Evolutionary conservation across 345 rosid species (phyloP), one percentile per base, ranked within the genome.

Genomic region (Camelina neglecta): DNA sequence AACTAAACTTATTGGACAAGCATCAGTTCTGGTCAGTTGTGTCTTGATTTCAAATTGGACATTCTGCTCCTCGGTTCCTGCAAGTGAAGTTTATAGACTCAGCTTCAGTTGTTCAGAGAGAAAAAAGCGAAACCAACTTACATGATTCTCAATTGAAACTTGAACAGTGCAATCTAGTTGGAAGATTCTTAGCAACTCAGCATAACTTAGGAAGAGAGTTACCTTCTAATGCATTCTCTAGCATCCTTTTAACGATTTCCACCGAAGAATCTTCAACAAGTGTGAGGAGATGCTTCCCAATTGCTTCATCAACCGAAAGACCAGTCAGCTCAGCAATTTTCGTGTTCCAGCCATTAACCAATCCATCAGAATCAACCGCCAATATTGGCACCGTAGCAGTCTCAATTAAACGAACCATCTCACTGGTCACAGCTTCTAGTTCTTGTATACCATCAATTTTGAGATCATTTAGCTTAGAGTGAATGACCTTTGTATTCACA

Each of bases 381-480:
- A 93, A 81, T 64, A 93, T 90, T 9, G 98, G 98, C 31, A 91
- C 98, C 0, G 85, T 81, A 47, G 98, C 98, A 16, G 98, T 93
- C 83, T 93, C 98, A 68, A 93, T 93, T 61, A 91, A 78, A 29
- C 97, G 94, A 48, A 93, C 97, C 96, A 93, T 90, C 85, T 93
- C 98, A 76, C 90, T 81, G 0, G 98, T 93, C 81, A 93, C 96
- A 33, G 98, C 96, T 83, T 93, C 97, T 50, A 93, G 85, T 81
- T 93, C 97, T 72, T 86, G 92, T 81, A 85, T 72, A 65, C 98
- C 98, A 71, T 93, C 93, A 36, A 90, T 75, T 56, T 84, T 91
- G 16, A 93, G 89, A 80, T 93, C 96, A 80, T 81, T 78, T 6
- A 91, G 90, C 82, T 84, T 86, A 1, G 91, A 77, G 73, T 86